Evolutionary conservation across 106 monocot genomes (phyloP).

Genomic region (Iris macrosiphon): DNA sequence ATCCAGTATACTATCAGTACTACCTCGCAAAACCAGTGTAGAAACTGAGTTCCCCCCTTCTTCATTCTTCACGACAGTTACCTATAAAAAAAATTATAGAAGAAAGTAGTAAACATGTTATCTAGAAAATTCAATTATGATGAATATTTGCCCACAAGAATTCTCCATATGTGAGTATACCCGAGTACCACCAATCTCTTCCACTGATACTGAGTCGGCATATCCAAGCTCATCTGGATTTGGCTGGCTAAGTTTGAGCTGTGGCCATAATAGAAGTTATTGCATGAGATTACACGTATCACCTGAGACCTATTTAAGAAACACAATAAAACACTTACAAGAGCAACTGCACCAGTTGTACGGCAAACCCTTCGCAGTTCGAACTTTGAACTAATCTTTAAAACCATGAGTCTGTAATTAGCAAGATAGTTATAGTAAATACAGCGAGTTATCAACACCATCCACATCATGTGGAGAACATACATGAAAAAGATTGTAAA

Average conservation of each 20-base stretch:
- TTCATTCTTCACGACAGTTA: slow-evolving; percentile 92
- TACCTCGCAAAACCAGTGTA: slow-evolving; percentile 83
- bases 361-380: slow-evolving; percentile 91
- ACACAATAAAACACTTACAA: slow-evolving; percentile 41
- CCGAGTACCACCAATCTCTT: slow-evolving; percentile 88
- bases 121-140: not conserved
- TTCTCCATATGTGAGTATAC: slow-evolving; percentile 43
- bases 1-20: slow-evolving; percentile 97
- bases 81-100: slow-evolving; percentile 39
- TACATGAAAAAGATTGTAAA: too few relatives aligned
- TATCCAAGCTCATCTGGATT: slow-evolving; percentile 89
- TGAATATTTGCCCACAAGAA: too few relatives aligned
- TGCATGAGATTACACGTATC: not conserved
- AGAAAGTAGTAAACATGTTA: not conserved
- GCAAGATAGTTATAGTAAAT: slow-evolving; percentile 1
- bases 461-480: too few relatives aligned
- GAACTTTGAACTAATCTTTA: slow-evolving; percentile 97
- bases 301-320: not conserved
- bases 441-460: too few relatives aligned
- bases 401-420: slow-evolving; percentile 80
- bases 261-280: slow-evolving; percentile 12
- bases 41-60: slow-evolving; percentile 92
- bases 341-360: slow-evolving; percentile 88
- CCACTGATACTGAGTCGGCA: slow-evolving; percentile 87
- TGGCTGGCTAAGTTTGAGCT: slow-evolving; percentile 92